Conservation (phyloP, 352 stramenopile genomes). For the Phytopythium chamaehyphon region DNA sequence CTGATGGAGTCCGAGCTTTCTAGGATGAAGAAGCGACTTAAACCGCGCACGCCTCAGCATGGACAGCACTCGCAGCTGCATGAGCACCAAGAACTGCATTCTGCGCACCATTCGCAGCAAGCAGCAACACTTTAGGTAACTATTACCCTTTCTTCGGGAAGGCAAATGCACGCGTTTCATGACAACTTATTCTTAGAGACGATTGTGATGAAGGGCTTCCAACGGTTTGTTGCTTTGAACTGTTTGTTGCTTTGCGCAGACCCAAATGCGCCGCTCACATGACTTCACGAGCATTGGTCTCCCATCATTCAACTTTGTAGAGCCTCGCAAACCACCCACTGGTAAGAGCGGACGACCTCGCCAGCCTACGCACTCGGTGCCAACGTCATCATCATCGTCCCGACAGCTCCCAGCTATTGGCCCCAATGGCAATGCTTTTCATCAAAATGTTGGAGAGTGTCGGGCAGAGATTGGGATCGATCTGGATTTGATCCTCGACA, state of each 20-base stretch:
- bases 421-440: no score
- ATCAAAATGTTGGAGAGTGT: not conserved
- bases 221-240: no score
- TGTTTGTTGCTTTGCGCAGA: no score
- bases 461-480: not conserved
- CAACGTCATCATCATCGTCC: not conserved
- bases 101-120: constrained; percentile 14
- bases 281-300: constrained; percentile 29
- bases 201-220: no score
- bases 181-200: not conserved
- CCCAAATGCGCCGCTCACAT: constrained; percentile 9
- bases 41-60: constrained; percentile 21
- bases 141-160: no score
- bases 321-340: constrained; percentile 11
- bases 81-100: constrained; percentile 2
- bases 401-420: not conserved
- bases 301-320: constrained; percentile 68
- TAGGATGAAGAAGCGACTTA: constrained; percentile 70
- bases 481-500: constrained; percentile 17
- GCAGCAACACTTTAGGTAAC: constrained; percentile 39
- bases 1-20: constrained; percentile 59
- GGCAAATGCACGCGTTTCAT: not conserved
- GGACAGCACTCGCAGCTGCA: constrained; percentile 5
- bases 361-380: not conserved
- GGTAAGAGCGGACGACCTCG: constrained; percentile 2